Percentiles rank a stretch among this genome's conserved stretches.
Evolutionary conservation across 768 basidiomycete species (phyloP).

Genomic region (Mycena rebaudengoi): DNA sequence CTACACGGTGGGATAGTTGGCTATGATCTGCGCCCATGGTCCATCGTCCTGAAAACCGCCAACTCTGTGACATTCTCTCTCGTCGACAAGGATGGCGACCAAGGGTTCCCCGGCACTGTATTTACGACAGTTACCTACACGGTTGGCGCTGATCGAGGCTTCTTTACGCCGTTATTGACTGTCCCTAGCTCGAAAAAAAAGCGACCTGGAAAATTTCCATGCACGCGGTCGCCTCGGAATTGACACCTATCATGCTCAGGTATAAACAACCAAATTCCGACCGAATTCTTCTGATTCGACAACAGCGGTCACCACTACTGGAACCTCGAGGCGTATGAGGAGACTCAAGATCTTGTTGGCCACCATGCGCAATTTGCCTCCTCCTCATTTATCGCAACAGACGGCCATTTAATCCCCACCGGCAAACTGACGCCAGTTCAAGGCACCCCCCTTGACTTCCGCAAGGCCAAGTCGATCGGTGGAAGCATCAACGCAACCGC

Average conservation of each 20-base stretch:
- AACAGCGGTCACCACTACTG: constrained; percentile 53
- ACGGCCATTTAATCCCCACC: constrained; percentile 51
- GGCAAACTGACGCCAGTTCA: constrained; percentile 45
- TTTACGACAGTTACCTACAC: constrained; percentile 36
- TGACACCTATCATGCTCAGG: constrained; percentile 57
- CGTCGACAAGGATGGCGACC: constrained; percentile 49
- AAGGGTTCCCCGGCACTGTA: constrained; percentile 59
- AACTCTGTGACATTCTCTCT: constrained; percentile 52
- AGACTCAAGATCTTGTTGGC: constrained; percentile 46
- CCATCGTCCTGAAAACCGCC: constrained; percentile 37
- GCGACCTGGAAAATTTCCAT: constrained; percentile 50
- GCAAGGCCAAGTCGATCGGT: constrained; percentile 50
- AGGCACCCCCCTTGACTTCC: constrained; percentile 53
- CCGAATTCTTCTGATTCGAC: too few relatives aligned
- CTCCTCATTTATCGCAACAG: constrained; percentile 48
- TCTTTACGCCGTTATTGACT: constrained; percentile 1
- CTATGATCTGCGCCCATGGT: constrained; percentile 55
- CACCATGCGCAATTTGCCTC: constrained; percentile 48
- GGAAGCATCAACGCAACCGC: constrained; percentile 46
- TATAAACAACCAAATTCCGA: too few relatives aligned
- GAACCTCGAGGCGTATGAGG: constrained; percentile 55
- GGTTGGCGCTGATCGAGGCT: background rate
- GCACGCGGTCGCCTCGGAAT: constrained; percentile 41
- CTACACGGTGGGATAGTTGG: constrained; percentile 58
- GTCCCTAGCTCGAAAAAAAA: constrained; percentile 43